Evolutionary conservation across 768 basidiomycete species (phyloP), one percentile per base, ranked within the genome.

Genomic region (Cystofilobasidium bisporidii): DNA sequence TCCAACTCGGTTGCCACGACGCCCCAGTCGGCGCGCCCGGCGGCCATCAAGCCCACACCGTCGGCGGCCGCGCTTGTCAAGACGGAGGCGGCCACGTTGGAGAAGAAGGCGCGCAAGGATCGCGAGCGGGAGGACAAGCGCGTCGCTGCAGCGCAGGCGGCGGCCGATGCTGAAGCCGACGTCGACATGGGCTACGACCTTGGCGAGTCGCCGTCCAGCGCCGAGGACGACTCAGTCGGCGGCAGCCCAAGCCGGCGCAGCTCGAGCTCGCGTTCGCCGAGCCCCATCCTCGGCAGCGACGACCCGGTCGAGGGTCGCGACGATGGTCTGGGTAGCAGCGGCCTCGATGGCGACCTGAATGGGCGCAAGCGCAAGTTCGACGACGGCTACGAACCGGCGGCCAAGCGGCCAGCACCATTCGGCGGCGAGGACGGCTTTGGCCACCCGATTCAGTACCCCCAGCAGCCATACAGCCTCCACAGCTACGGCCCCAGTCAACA

Each of bases 241-340:
- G 88, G 89, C n/a, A 87, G 87, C 9, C 89, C 89, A 38, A 90
- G 89, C 32, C 85, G 86, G 70, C 86, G 82, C 1, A 90, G 88
- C 8, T 89, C 89, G 11, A 88, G 86, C 74, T 93, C 91, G n/a
- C 85, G 86, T 40, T 94, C 91, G 8, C 91, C 91, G n/a, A 91
- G 90, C 40, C 91, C 91, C 20, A 87, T 92, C 62, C 81, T 80
- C 57, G 84, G 83, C 67, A 50, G 53, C 8, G 82, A 83, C 22
- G 79, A 79, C 15, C 81, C 80, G 24, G 79, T 82, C 30, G 70
- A 72, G 11, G 80, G 79, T 66, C 78, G 72, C 43, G 78, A 80
- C 56, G 79, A 78, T 24, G 80, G 79, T 61, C 79, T 76, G 24
- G 70, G 69, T 15, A 15, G 43, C 20, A 17, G 14, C 20, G 43